Percentiles rank a stretch among this genome's conserved stretches.
Conservation (phyloP, 108 stramenopile genomes). For the Cyclostephanos invisitatus region DNA sequence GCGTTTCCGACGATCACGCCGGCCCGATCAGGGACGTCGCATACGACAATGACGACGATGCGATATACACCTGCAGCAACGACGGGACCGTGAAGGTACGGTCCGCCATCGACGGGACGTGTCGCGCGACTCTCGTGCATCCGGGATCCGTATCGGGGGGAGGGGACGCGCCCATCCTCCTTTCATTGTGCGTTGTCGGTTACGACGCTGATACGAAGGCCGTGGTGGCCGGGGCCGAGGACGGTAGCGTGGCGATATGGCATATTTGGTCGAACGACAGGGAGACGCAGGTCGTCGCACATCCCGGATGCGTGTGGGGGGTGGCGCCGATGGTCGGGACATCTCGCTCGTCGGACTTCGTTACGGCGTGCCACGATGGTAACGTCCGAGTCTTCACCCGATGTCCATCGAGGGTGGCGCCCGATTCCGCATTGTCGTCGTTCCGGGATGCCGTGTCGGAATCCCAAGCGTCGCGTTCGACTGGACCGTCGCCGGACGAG, state of each 20-base stretch:
- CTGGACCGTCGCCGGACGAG: slow-evolving; percentile 80
- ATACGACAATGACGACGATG: slow-evolving; percentile 52
- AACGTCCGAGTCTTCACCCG: slow-evolving; percentile 77
- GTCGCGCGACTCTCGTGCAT: slow-evolving; percentile 66
- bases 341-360: slow-evolving; percentile 68
- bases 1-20: slow-evolving; percentile 75
- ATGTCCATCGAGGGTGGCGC: slow-evolving; percentile 63
- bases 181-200: slow-evolving; percentile 51
- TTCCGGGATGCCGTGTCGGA: slow-evolving; percentile 65
- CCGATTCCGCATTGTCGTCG: slow-evolving; percentile 55
- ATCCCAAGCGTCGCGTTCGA: slow-evolving; percentile 47
- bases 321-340: slow-evolving; percentile 37
- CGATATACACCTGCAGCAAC: slow-evolving; percentile 84
- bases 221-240: slow-evolving; percentile 70
- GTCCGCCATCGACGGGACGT: slow-evolving; percentile 70
- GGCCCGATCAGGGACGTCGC: slow-evolving; percentile 82
- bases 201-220: slow-evolving; percentile 17
- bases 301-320: slow-evolving; percentile 82
- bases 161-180: slow-evolving; percentile 72
- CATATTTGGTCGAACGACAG: slow-evolving; percentile 14
- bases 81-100: slow-evolving; percentile 94
- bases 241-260: slow-evolving; percentile 82
- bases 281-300: slow-evolving; percentile 61
- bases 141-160: slow-evolving; percentile 14
- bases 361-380: slow-evolving; percentile 90